phyloP scores from a whole-genome alignment of 208 protist genomes.

The Trypanosoma vivax region DNA sequence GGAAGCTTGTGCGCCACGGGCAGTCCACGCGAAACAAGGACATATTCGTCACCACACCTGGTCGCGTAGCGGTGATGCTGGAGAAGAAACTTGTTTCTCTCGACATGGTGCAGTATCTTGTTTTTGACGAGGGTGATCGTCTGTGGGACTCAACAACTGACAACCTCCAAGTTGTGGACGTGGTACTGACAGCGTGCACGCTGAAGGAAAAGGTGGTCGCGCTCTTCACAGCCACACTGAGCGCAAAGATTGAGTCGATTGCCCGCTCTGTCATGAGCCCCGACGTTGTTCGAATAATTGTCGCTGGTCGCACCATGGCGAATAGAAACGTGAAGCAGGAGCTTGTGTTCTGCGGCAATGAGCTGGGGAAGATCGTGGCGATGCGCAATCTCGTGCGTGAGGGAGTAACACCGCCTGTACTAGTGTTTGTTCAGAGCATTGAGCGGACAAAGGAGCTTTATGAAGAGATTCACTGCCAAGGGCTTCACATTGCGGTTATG shows the following conservation, averaged over 20 bases:
- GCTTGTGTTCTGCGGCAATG: slow-evolving; percentile 94
- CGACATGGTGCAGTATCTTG: slow-evolving; percentile 72
- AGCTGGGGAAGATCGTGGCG: slow-evolving; percentile 95
- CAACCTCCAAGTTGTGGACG: slow-evolving; percentile 76
- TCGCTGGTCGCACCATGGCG: slow-evolving; percentile 78
- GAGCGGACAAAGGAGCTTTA: slow-evolving; percentile 96
- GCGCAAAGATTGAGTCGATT: slow-evolving; percentile 84
- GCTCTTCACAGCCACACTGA: slow-evolving; percentile 95
- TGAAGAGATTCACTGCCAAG: slow-evolving; percentile 89
- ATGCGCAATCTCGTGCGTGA: slow-evolving; percentile 92
- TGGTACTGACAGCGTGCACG: slow-evolving; percentile 83
- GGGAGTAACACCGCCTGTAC: slow-evolving; percentile 92
- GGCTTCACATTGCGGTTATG: slow-evolving; percentile 86
- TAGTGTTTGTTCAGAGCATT: slow-evolving; percentile 98
- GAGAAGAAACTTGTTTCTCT: slow-evolving; percentile 77
- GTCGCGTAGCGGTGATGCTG: slow-evolving; percentile 70
- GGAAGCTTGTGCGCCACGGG: slow-evolving; percentile 85
- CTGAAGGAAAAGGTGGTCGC: slow-evolving; percentile 62
- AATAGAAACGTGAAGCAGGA: slow-evolving; percentile 81
- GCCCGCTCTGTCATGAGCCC: slow-evolving; percentile 83
- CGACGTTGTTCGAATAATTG: slow-evolving; percentile 90
- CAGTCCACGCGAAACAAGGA: slow-evolving; percentile 89
- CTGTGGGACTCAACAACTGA: slow-evolving; percentile 91
- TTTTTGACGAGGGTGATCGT: slow-evolving; percentile 98
- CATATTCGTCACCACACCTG: slow-evolving; percentile 89